Evolutionary conservation across 306 rosid genomes (phyloP), one percentile per base, ranked within the genome.

Genomic region (Hylodesmum podocarpum): DNA sequence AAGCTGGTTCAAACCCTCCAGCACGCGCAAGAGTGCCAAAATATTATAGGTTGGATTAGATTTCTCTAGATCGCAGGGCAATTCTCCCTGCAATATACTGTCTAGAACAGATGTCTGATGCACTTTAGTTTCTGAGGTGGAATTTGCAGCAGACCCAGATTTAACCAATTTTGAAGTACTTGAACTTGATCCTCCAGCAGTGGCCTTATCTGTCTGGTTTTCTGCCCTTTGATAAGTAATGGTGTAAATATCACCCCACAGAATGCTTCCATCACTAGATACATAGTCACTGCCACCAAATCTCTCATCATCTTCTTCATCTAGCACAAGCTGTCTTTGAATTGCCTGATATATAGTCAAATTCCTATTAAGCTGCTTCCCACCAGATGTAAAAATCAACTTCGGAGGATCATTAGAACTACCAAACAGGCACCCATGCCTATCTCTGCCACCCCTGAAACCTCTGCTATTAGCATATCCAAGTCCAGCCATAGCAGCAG

Each of bases 401-500:
- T 83, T 91, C 3, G 93, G 93, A 64, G 91, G 89, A 58, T 91
- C 97, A 84, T 71, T 85, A 8, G 87, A 75, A 34, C 87, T 75
- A 29, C 91, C 93, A 87, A 85, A 84, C 61, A 86, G 91, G 2
- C 87, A 91, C 34, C 98, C 98, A 13, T 89, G 95, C 69, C 89
- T 73, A 83, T 93, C 98, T 78, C 95, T 84, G 44, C 96, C 86
- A 34, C 97, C 97, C 84, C 92, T 83, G 34, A 88, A 49, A 62
- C 91, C 98, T 81, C 97, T 87, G 68, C 86, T 82, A 87, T 84
- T 89, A 58, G 84, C 88, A 43, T 88, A 84, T 77, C 96, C 96
- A 77, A 93, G 93, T 29, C 98, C 98, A 76, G 98, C 97, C 97
- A 89, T 93, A 46, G 98, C 97, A 47, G 97, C 98, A 81, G 98